phyloP scores from a whole-genome alignment of 352 stramenopile genomes.

The Phytopythium mirpurense region DNA sequence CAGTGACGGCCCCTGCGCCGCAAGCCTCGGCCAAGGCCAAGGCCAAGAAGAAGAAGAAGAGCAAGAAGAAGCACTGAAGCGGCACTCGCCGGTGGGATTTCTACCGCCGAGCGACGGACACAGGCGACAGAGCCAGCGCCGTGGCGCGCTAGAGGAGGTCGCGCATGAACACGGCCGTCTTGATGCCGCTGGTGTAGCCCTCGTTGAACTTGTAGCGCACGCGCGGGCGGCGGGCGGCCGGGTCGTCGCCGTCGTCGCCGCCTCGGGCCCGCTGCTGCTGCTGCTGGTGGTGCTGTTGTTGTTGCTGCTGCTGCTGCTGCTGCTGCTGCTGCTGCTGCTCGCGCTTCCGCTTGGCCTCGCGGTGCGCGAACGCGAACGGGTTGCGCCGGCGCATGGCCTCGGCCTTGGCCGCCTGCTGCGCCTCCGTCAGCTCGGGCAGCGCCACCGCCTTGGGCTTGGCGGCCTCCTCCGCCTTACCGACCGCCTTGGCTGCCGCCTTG shows the following conservation, averaged over 20 bases:
- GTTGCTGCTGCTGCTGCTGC: conserved; percentile 27
- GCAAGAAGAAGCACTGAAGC: conserved; percentile 30
- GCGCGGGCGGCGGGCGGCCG: conserved; percentile 20
- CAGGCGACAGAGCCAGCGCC: too few relatives aligned
- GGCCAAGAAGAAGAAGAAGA: conserved; percentile 40
- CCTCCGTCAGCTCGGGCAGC: conserved; percentile 49
- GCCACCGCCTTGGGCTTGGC: conserved; percentile 35
- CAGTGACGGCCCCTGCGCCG: conserved; percentile 2
- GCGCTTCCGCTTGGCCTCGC: conserved; percentile 77
- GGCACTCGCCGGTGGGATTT: too few relatives aligned
- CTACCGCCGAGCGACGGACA: too few relatives aligned
- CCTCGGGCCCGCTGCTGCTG: neutral
- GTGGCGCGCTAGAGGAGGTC: conserved; percentile 77
- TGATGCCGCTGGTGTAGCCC: conserved; percentile 88
- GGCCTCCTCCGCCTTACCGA: conserved; percentile 13
- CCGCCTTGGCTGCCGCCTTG: conserved; percentile 2
- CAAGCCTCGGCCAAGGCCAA: conserved; percentile 8
- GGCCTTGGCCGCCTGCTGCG: conserved; percentile 53
- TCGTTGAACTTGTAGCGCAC: conserved; percentile 90
- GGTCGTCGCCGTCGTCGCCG: conserved; percentile 8
- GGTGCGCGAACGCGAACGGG: conserved; percentile 74
- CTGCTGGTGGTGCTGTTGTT: too few relatives aligned
- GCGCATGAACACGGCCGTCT: conserved; percentile 80
- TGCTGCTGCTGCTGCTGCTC: conserved; percentile 41
- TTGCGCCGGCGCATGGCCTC: conserved; percentile 65